Evolutionary conservation across 495 filamentous ascomycete genomes (phyloP).

Genomic region (Saxophila tyrrhenica): DNA sequence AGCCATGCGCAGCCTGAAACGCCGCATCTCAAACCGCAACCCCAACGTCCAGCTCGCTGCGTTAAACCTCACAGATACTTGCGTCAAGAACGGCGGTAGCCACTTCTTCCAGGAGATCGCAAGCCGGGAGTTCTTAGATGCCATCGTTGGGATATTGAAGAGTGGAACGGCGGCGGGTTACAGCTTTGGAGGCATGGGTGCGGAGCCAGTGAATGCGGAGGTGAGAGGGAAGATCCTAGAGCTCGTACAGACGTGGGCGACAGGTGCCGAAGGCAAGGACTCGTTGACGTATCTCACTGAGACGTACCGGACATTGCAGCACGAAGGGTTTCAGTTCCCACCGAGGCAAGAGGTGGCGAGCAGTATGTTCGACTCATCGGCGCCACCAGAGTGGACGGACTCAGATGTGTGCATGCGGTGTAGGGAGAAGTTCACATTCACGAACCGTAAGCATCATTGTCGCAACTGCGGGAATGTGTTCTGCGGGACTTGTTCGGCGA

Average conservation of each 20-base stretch:
- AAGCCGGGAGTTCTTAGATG: slow-evolving; percentile 97
- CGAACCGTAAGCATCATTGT: slow-evolving; percentile 95
- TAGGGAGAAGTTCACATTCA: slow-evolving; percentile 88
- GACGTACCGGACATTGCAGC: slow-evolving; percentile 68
- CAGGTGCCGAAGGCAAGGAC: slow-evolving; percentile 73
- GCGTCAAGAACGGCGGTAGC: slow-evolving; percentile 95
- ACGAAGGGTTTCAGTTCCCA: slow-evolving; percentile 80
- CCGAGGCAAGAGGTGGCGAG: slow-evolving; percentile 77
- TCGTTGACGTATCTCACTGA: slow-evolving; percentile 79
- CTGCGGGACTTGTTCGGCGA: slow-evolving; percentile 83
- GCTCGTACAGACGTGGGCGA: slow-evolving; percentile 86
- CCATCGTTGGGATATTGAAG: slow-evolving; percentile 79
- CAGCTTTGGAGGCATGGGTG: slow-evolving; percentile 49
- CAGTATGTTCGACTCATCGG: slow-evolving; percentile 93
- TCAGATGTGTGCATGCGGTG: slow-evolving; percentile 99
- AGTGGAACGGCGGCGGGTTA: not conserved
- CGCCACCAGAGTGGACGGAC: slow-evolving; percentile 94
- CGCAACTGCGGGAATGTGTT: slow-evolving; percentile 97
- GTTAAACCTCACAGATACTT: slow-evolving; percentile 91
- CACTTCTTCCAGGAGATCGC: slow-evolving; percentile 94
- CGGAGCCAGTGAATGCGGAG: slow-evolving; percentile 58
- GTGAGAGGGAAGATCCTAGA: slow-evolving; percentile 86
- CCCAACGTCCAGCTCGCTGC: slow-evolving; percentile 91
- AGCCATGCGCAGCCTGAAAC: slow-evolving; percentile 91
- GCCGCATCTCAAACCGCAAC: slow-evolving; percentile 88